Conservation (phyloP, 768 basidiomycete species). For the Boletales sp. region DNA sequence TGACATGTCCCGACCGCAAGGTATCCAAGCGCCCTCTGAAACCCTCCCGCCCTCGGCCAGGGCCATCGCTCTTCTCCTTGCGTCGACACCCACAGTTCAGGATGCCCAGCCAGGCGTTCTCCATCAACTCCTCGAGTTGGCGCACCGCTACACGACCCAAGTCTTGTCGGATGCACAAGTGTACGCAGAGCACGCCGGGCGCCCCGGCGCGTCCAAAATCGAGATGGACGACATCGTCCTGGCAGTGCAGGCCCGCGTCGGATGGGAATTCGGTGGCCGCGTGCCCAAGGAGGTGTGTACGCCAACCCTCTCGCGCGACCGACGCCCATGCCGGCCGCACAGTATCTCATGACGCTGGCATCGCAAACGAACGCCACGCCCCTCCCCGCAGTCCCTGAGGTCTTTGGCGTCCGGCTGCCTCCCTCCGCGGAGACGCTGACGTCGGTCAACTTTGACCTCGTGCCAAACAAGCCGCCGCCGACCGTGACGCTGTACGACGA, state of each 20-base stretch:
- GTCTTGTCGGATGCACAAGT: slow-evolving; percentile 82
- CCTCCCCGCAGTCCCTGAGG: slow-evolving; percentile 81
- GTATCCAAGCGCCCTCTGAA: slow-evolving; percentile 40
- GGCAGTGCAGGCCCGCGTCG: slow-evolving; percentile 84
- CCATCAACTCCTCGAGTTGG: slow-evolving; percentile 84
- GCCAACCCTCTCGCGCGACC: background rate
- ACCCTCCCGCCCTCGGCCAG: slow-evolving; percentile 83
- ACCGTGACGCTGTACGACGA: slow-evolving; percentile 74
- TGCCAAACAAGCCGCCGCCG: slow-evolving; percentile 82
- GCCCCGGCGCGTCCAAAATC: slow-evolving; percentile 57
- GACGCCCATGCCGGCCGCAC: background rate
- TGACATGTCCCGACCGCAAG: slow-evolving; percentile 40
- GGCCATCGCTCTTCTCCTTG: slow-evolving; percentile 77
- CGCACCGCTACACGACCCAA: slow-evolving; percentile 79
- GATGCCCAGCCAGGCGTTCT: slow-evolving; percentile 85
- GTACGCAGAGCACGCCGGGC: slow-evolving; percentile 83
- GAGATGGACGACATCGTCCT: slow-evolving; percentile 81
- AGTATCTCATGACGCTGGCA: slow-evolving; percentile 80
- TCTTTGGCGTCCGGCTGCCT: slow-evolving; percentile 84
- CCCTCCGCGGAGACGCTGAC: slow-evolving; percentile 65
- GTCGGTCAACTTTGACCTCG: slow-evolving; percentile 79
- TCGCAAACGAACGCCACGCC: slow-evolving; percentile 79
- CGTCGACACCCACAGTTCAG: slow-evolving; percentile 79
- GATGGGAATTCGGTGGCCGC: slow-evolving; percentile 89
- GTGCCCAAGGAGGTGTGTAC: slow-evolving; percentile 79